A percentile compares a stretch with the other conserved stretches of the same genome.
These are phyloP conservation scores for Candida glucosophila DNA, from an alignment of 1,139 yeast species.

Conservation along the genomic window DNA sequence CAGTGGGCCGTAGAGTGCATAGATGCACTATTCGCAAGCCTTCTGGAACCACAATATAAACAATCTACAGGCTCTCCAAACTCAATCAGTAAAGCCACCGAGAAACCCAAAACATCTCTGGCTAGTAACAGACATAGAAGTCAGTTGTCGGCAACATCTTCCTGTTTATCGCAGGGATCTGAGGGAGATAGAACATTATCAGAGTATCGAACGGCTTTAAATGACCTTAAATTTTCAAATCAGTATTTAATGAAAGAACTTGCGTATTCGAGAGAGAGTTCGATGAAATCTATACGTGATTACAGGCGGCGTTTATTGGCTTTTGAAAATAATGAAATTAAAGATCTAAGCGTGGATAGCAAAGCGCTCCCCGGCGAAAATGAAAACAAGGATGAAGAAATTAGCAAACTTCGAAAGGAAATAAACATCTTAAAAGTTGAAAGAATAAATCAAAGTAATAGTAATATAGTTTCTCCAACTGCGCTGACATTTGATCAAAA, in stretches of 20 bases:
- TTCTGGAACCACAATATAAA: too few relatives aligned
- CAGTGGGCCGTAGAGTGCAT: conserved; percentile 51
- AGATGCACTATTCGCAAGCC: conserved; percentile 21
- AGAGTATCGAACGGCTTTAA: conserved; percentile 48
- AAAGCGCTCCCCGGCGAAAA: too few relatives aligned
- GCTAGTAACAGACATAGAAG: too few relatives aligned
- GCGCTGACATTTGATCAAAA: conserved; percentile 6
- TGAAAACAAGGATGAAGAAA: conserved; percentile 37
- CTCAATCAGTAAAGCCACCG: conserved; percentile 1
- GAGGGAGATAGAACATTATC: conserved; percentile 18
- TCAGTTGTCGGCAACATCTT: too few relatives aligned
- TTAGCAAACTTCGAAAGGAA: conserved; percentile 38
- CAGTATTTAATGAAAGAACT: conserved; percentile 53
- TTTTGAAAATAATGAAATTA: conserved; percentile 27
- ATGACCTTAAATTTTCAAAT: conserved; percentile 57
- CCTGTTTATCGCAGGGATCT: conserved; percentile 19
- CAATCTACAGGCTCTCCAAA: too few relatives aligned
- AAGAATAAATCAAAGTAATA: conserved; percentile 24
- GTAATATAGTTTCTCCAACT: conserved; percentile 6
- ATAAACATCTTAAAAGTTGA: conserved; percentile 43
- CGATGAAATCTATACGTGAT: conserved; percentile 38
- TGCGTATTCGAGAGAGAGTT: conserved; percentile 46
- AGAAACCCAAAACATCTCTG: too few relatives aligned
- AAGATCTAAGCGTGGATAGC: conserved; percentile 6
- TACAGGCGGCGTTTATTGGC: conserved; percentile 43